phyloP scores from a whole-genome alignment of 129 eudicot genomes.

The Tagetes patula region DNA sequence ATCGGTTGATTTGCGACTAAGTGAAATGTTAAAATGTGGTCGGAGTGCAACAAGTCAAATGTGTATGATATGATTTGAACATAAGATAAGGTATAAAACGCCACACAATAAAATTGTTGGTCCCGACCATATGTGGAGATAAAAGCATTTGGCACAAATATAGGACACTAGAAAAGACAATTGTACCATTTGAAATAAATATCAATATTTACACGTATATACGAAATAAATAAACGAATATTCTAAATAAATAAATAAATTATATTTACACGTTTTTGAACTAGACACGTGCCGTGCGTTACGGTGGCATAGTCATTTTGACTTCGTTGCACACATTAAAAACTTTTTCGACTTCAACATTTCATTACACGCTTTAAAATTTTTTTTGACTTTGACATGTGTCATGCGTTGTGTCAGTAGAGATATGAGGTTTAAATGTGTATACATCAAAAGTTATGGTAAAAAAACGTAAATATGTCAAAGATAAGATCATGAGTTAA shows the following conservation, averaged over 20 bases:
- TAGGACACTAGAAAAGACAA: conserved; percentile 20
- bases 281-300: too few species aligned
- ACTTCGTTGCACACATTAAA: too few species aligned
- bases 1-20: background rate
- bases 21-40: conserved; percentile 12
- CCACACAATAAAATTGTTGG: conserved; percentile 21
- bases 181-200: background rate
- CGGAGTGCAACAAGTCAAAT: conserved; percentile 7
- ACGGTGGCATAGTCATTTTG: too few species aligned
- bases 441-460: too few species aligned
- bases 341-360: too few species aligned
- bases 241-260: background rate
- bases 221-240: background rate
- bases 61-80: conserved; percentile 17
- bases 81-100: conserved; percentile 25
- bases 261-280: too few species aligned
- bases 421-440: too few species aligned
- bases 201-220: background rate
- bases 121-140: conserved; percentile 25
- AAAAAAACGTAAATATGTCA: too few species aligned
- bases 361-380: too few species aligned
- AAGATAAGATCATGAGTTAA: too few species aligned
- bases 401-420: too few species aligned
- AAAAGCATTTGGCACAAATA: conserved; percentile 13
- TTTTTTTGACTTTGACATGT: too few species aligned